Evolutionary conservation across 2,329 filamentous ascomycete species (phyloP), one percentile per base, ranked within the genome.

Genomic region (Phialophora chinensis): DNA sequence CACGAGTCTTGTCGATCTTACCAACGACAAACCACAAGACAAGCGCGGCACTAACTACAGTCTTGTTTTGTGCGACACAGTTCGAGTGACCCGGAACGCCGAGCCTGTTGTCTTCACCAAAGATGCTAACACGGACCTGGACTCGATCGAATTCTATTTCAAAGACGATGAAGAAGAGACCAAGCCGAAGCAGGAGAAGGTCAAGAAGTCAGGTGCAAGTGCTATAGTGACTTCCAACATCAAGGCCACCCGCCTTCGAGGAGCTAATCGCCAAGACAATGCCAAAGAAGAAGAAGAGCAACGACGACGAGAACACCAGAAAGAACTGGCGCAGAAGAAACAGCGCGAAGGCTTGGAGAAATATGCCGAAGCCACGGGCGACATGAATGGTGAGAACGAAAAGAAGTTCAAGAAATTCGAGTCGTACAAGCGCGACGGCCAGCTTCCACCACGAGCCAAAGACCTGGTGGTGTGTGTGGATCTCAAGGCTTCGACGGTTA

Each of bases 371-470:
- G 91, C 91, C 0, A 93, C 91, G 0, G 90, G 89, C 66, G 92
- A 90, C 65, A 85, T 94, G 70, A 95, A 97, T 74, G 95, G 94
- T 38, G 89, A 89, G n/a, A 90, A 95, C 72, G 90, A 96, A 77
- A 98, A 98, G 85, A 96, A 94, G 81, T 98, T 99, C 84, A 98
- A 98, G 83, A 91, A 93, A 63, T 99, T 98, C 76, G 95, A 99
- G 79, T 99, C 95, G 0, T 99, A 99, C 83, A 99, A 98, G 84
- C 88, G 94, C 67, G 95, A 98, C 78, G 97, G 96, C 73, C 94
- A 98, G 78, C 88, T 99, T 62, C 95, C 95, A 1, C 76, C 86
- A 14, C 90, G 88, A 75, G 88, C 96, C 71, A 90, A 91, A 77
- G 94, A 97, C 73, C 84, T 98, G 64, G 89, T 91, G 69, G 92